Percentiles rank a stretch among this genome's conserved stretches.
Evolutionary conservation across 83 land plant species (phyloP).

Genomic region (Larix sibirica): DNA sequence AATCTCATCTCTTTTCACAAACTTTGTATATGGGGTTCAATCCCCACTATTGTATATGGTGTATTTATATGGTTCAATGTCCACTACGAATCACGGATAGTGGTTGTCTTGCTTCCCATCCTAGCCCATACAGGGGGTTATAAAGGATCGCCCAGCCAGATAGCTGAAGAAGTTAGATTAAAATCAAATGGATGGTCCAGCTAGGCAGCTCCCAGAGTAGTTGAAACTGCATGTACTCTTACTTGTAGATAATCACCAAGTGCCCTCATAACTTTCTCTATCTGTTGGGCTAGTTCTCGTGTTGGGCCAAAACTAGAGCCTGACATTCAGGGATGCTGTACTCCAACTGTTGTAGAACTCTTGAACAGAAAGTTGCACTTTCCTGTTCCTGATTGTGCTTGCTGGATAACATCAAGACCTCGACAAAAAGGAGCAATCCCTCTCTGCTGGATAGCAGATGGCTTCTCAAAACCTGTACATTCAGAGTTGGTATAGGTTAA

Average conservation of each 20-base stretch:
- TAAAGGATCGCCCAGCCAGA: too few relatives aligned
- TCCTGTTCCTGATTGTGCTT: conserved; percentile 85
- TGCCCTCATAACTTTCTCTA: conserved; percentile 77
- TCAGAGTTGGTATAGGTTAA: too few relatives aligned
- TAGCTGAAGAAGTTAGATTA: too few relatives aligned
- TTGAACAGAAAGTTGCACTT: conserved; percentile 82
- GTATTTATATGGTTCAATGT: too few relatives aligned
- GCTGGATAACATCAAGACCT: conserved; percentile 86
- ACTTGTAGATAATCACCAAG: conserved; percentile 78
- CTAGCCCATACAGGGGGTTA: too few relatives aligned
- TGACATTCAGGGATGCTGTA: conserved; percentile 52
- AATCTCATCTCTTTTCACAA: conserved; percentile 58
- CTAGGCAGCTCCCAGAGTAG: conserved; percentile 29
- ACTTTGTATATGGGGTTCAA: too few relatives aligned
- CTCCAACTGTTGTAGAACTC: conserved; percentile 73
- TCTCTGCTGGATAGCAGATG: conserved; percentile 84
- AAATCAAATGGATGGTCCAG: too few relatives aligned
- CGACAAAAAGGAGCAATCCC: conserved; percentile 75
- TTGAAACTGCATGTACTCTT: conserved; percentile 22
- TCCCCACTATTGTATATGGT: too few relatives aligned
- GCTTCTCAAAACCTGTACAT: conserved; percentile 75
- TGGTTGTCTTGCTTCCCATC: too few relatives aligned
- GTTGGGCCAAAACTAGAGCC: conserved; percentile 77
- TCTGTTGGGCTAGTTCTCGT: conserved; percentile 54
- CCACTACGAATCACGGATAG: too few relatives aligned